Percentiles rank a stretch among this genome's conserved stretches.
Conservation (phyloP, 2,329 filamentous ascomycete genomes). For the Pyrenophora tritici-repentis region DNA sequence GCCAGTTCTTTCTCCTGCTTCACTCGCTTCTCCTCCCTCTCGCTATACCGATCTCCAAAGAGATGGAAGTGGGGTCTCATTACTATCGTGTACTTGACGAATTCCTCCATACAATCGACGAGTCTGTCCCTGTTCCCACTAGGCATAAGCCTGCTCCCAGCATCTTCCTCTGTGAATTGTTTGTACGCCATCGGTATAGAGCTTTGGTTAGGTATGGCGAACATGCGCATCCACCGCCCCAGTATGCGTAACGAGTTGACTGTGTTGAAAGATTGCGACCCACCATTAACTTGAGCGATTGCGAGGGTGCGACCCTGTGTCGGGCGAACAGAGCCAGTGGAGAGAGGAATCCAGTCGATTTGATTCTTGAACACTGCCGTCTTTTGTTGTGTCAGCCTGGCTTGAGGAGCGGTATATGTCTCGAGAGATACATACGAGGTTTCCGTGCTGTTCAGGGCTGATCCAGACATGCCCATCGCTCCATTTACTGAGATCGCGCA, state of each 20-base stretch:
- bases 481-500: conserved; percentile 65
- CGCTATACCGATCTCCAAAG: conserved; percentile 67
- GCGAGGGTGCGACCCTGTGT: conserved; percentile 69
- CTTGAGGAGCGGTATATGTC: neutral
- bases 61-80: conserved; percentile 66
- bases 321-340: conserved; percentile 64
- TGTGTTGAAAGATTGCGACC: conserved; percentile 69
- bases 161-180: conserved; percentile 60
- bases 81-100: conserved; percentile 70
- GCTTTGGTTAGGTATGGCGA: conserved; percentile 68
- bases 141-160: conserved; percentile 58
- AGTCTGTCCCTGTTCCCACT: conserved; percentile 63
- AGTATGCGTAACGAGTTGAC: conserved; percentile 69
- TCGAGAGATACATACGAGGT: conserved; percentile 51
- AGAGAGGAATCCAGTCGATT: conserved; percentile 71
- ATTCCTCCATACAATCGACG: conserved; percentile 72
- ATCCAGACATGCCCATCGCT: conserved; percentile 71
- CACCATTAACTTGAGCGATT: conserved; percentile 66
- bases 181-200: conserved; percentile 68
- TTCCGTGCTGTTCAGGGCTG: conserved; percentile 70
- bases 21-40: conserved; percentile 54
- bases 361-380: conserved; percentile 72
- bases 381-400: conserved; percentile 31
- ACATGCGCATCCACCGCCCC: conserved; percentile 73
- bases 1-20: conserved; percentile 24